Evolutionary conservation across 1,139 yeast species (phyloP), one percentile per base, ranked within the genome.

Genomic region (Geotrichum bryndzae): DNA sequence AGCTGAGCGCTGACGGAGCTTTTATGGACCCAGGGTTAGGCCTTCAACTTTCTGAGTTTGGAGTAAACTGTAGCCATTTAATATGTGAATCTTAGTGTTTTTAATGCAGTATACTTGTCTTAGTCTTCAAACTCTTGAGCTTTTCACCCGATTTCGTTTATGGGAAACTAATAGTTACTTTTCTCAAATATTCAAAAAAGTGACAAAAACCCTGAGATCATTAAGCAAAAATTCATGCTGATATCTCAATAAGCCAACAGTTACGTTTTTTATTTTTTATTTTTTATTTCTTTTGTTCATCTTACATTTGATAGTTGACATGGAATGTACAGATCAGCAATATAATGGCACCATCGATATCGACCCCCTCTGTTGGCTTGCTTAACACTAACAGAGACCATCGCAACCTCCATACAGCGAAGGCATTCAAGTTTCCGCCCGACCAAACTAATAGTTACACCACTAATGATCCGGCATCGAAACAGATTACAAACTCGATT

Each of bases 371-470:
- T 41, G 22, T 41, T 41, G 48, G n/a, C 18, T 18, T 41, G 22
- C 23, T 41, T n/a, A 41, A n/a, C 22, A 7, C 1, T 41, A 41
- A 41, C 22, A 41, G 23, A 8, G 48, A n/a, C 18, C 58, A 41
- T 23, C 57, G 27, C 10, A 15, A 54, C 10, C 1, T 33, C 31
- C 51, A 45, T 5, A 35, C 27, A 15, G 53, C 53, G 31, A 27
- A 22, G 8, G 51, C 51, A 25, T 54, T 55, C 46, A 55, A 31
- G 23, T 55, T 55, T 29, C 58, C 58, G 2, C 31, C 33, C 18
- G 46, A 46, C n/a, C 35, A 52, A 27, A 18, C 27, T 7, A n/a
- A 51, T 48, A 33, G 23, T n/a, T 3, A n/a, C 22, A 15, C 18
- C 7, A 7, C 18, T 11, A 4, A 33, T n/a, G 38, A 33, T 23